Base-by-base conservation (phyloP, 2,329 filamentous ascomycete genomes). In the Alternaria ventricosa region DNA sequence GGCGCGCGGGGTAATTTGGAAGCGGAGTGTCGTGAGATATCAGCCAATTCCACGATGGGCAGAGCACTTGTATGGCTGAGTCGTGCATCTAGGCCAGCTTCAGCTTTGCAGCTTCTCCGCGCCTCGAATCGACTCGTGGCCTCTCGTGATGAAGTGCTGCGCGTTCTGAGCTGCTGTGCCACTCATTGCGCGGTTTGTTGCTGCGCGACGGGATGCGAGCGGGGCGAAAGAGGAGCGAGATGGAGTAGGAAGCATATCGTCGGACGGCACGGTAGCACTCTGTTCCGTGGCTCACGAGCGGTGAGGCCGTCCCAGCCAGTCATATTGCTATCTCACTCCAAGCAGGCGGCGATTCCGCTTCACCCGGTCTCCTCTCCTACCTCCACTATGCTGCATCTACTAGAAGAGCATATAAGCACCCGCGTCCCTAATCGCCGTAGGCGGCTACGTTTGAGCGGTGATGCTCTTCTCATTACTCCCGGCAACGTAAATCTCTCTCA, bases 261-360 rank as follows among this genome's bases (percentile, higher is more conserved):
- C 25, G 20, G 47, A 57, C 49, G 55, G 60, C 55, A 62, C 36
- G 55, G 41, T 23, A 47, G 50, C 33, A 36, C 25, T 45, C 49
- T 28, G 15, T 27, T 11, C 60, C 33, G 51, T 63, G 44, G 55
- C 18, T 30, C 36, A 51, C 36, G 43, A 60, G 60, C 60, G 60
- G 60, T 63, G 60, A 63, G 46, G 56, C 41, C 45, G 49, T 20
- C 57, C 36, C n/a, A 30, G 54, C 61, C 64, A 59, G 25, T 60
- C 44, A 49, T 55, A 4, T 41, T 23, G 41, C 64, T 67, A 67
- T 67, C 64, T 59, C 20, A 55, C 43, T 59, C 61, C 57, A 56
- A 57, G 46, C 55, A 57, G 33, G 54, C 64, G 64, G 64, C 65
- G 55, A 65, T 62, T 67, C 62, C 62, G 62, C 62, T 65, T 50